Percentiles rank a stretch among this genome's conserved stretches.
Conservation (phyloP, 1,284 basidiomycete species). For the Nidula niveotomentosa region DNA sequence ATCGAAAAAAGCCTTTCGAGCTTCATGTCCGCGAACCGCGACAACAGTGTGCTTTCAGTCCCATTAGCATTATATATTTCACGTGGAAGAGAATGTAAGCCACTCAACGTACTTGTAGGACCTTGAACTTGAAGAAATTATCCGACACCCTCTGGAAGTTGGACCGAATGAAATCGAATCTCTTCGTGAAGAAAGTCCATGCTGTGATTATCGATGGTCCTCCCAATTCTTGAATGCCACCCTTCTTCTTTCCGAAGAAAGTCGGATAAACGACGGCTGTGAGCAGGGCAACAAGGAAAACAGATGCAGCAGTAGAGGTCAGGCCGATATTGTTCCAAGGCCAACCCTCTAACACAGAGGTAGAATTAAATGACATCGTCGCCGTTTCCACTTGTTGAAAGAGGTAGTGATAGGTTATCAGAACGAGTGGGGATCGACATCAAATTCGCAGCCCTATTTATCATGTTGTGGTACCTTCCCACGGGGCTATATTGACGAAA, state of each 20-base stretch:
- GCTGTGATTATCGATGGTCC: conserved; percentile 20
- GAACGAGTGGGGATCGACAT: too few species aligned
- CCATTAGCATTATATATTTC: background rate
- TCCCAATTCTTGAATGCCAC: conserved; percentile 13
- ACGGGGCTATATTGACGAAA: too few species aligned
- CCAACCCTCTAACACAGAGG: too few species aligned
- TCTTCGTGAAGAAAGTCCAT: conserved; percentile 24
- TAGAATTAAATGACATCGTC: too few species aligned
- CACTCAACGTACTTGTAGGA: conserved; percentile 21
- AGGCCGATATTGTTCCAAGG: too few species aligned
- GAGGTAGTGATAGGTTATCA: too few species aligned
- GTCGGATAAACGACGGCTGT: background rate
- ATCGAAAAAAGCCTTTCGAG: conserved; percentile 29
- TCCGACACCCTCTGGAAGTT: conserved; percentile 18
- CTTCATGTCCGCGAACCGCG: conserved; percentile 27
- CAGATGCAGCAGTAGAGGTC: too few species aligned
- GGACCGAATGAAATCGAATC: conserved; percentile 23
- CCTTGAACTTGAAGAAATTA: conserved; percentile 20
- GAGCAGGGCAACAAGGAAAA: too few species aligned
- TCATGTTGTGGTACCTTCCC: too few species aligned
- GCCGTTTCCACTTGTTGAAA: too few species aligned
- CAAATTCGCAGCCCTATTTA: too few species aligned
- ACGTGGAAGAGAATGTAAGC: background rate
- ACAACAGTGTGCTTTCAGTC: conserved; percentile 15
- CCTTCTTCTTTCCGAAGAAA: conserved; percentile 2